A percentile compares a stretch with the other conserved stretches of the same genome.
These are phyloP conservation scores for Paecilomyces variotii DNA, from an alignment of 2,329 filamentous ascomycete species.

Conservation along the genomic window DNA sequence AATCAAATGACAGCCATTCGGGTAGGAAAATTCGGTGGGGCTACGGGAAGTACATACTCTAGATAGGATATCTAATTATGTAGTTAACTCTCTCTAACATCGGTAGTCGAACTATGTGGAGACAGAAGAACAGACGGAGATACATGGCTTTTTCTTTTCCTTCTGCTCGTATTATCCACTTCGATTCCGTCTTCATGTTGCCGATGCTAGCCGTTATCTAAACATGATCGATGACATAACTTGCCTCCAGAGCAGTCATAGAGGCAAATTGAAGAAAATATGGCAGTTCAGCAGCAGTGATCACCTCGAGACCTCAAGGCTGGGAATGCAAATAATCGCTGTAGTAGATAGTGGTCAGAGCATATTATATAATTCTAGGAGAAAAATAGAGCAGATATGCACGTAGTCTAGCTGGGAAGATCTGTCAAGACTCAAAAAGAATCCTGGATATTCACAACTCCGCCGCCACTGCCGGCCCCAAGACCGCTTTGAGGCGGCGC, in stretches of 20 bases:
- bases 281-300: not conserved
- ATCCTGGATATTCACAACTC: not conserved
- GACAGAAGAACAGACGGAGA: too few relatives aligned
- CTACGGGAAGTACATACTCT: too few relatives aligned
- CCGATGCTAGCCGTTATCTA: not conserved
- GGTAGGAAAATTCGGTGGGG: not conserved
- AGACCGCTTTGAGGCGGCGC: not conserved
- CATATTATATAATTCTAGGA: not conserved
- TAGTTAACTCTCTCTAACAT: too few relatives aligned
- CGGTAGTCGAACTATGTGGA: too few relatives aligned
- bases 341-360: not conserved
- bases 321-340: not conserved
- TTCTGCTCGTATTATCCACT: not conserved
- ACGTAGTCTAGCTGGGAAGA: not conserved
- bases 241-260: not conserved
- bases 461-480: not conserved
- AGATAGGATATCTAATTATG: too few relatives aligned
- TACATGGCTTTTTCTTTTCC: not conserved
- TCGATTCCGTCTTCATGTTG: not conserved
- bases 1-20: not conserved
- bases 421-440: not conserved
- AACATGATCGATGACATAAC: not conserved
- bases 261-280: not conserved
- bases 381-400: not conserved
- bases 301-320: not conserved